Percentiles rank a stretch among this genome's conserved stretches.
Evolutionary conservation across 108 stramenopile genomes (phyloP).

Genomic region (Pseudonitzschia delicatissima): DNA sequence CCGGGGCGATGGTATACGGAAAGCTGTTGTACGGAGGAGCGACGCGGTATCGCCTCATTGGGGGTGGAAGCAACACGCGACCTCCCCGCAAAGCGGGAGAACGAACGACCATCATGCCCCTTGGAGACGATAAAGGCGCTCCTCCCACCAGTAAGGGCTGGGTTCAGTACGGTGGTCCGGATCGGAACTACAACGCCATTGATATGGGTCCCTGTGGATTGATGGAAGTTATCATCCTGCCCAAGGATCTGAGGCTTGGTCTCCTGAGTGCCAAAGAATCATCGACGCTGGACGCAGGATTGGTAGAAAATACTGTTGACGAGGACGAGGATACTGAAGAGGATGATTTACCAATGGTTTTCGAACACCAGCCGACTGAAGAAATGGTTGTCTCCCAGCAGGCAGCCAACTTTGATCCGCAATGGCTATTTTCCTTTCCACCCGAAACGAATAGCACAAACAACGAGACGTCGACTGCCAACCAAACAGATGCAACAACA

Average conservation of each 20-base stretch:
- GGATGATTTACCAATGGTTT: background rate
- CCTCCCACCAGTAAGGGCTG: conserved; percentile 16
- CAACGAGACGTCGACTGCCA: conserved; percentile 38
- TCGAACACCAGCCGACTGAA: conserved; percentile 2
- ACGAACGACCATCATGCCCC: conserved; percentile 29
- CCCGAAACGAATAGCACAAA: conserved; percentile 5
- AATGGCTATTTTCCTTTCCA: conserved; percentile 17
- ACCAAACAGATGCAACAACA: background rate
- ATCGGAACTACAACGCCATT: conserved; percentile 59
- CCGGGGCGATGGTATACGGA: conserved; percentile 69
- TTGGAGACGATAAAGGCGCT: conserved; percentile 13
- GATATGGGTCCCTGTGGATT: conserved; percentile 72
- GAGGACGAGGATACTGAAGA: background rate
- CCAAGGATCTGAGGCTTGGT: conserved; percentile 20
- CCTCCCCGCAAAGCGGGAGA: conserved; percentile 49
- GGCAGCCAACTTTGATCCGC: background rate
- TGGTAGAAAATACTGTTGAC: conserved; percentile 6
- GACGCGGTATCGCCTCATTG: conserved; percentile 58
- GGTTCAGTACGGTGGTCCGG: conserved; percentile 58
- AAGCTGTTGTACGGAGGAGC: conserved; percentile 78
- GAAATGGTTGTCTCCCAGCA: conserved; percentile 4
- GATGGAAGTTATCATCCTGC: conserved; percentile 48
- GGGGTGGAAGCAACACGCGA: conserved; percentile 20
- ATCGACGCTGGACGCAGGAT: background rate
- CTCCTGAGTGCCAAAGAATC: conserved; percentile 2